phyloP scores from a whole-genome alignment of 108 stramenopile species.

The Mediolabrus comicus region DNA sequence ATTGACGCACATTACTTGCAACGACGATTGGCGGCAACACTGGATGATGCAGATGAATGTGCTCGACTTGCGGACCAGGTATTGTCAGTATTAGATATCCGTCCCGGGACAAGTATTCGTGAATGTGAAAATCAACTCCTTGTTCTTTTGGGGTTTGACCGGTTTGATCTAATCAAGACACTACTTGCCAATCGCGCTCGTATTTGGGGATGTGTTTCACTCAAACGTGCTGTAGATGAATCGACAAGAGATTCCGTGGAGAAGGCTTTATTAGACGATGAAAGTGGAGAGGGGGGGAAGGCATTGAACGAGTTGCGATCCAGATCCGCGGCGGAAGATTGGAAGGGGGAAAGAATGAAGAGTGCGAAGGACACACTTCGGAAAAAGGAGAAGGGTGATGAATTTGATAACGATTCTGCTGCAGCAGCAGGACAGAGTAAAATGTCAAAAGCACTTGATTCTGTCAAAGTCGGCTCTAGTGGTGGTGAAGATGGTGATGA shows the following conservation, averaged over 20 bases:
- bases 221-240: constrained; percentile 90
- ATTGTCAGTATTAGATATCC: constrained; percentile 68
- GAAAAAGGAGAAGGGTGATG: constrained; percentile 32
- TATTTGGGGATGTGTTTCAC: constrained; percentile 91
- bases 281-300: constrained; percentile 77
- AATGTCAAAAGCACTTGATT: constrained; percentile 66
- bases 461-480: constrained; percentile 53
- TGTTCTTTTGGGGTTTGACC: constrained; percentile 91
- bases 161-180: constrained; percentile 94
- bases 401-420: constrained; percentile 33
- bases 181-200: constrained; percentile 87
- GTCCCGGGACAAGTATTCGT: constrained; percentile 50
- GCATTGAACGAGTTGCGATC: constrained; percentile 88
- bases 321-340: constrained; percentile 71
- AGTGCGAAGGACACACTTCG: constrained; percentile 62
- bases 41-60: constrained; percentile 89
- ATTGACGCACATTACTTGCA: constrained; percentile 97
- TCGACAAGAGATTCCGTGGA: constrained; percentile 84
- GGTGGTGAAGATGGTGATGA: constrained; percentile 32
- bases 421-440: constrained; percentile 22
- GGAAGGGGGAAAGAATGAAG: constrained; percentile 79
- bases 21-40: constrained; percentile 81
- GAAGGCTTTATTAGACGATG: constrained; percentile 68
- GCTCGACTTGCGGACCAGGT: constrained; percentile 84
- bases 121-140: constrained; percentile 96